Base-by-base conservation (phyloP, 1,284 basidiomycete genomes). In the Sparassis latifolia region DNA sequence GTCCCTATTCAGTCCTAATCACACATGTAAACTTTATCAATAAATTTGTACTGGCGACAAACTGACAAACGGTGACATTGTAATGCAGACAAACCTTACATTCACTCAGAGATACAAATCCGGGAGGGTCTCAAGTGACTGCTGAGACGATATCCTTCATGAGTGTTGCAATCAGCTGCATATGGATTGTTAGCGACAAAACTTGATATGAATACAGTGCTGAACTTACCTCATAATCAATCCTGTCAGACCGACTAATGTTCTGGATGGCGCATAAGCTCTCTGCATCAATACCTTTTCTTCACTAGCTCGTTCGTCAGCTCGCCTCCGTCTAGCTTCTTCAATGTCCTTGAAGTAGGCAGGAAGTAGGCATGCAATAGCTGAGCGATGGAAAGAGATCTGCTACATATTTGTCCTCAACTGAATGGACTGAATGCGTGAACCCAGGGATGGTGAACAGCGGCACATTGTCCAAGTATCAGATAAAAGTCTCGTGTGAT, bases 361-460 rank as follows among this genome's bases (percentile, higher is more conserved):
- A 70, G 3, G 60, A 51, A 28, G 57, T 58, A n/a, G 28, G 56
- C 2, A 79, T 75, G 10, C 66, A 65, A 67, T 77, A 84, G 3
- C 67, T 60, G 37, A 90, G 65, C 0, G 66, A 57, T 3, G 84
- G 75, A 12, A 93, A 68, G 43, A 88, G 72, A 58, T 93, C 88
- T 69, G 95, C 92, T 28, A 95, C 72, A 65, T 92, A 93, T 57
- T n/a, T n/a, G n/a, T n/a, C n/a, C n/a, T n/a, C n/a, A n/a, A n/a
- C 77, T 71, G 64, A 94, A 90, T 75, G 72, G 1, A 95, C 87
- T 0, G 89, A 90, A 66, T 92, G 75, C 0, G 89, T 81, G 59
- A 84, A 82, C 0, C 94, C 94, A 2, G 92, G 90, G 35, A 97
- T 97, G 27, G 77, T 81, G 50, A 97, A 73, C 48, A 89, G 76